phyloP scores from a whole-genome alignment of 768 basidiomycete genomes.

The Mrakia blollopis region DNA sequence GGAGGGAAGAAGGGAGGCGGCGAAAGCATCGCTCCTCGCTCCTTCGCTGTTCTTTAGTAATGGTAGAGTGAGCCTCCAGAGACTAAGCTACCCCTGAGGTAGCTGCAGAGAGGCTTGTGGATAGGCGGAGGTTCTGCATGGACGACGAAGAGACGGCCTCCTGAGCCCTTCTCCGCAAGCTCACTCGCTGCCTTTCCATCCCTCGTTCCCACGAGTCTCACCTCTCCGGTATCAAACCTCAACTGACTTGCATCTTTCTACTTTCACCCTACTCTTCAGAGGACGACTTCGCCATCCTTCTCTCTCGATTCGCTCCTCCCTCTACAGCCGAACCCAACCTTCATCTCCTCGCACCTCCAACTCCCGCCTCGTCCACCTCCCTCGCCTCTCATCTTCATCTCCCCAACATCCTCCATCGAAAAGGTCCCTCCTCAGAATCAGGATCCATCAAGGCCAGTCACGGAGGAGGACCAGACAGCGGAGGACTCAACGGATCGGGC shows the following conservation, averaged over 20 bases:
- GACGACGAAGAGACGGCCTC: not conserved
- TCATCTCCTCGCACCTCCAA: conserved; percentile 31
- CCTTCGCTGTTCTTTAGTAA: not conserved
- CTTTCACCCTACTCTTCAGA: conserved; percentile 47
- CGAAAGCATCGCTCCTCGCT: not conserved
- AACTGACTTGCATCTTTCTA: not conserved
- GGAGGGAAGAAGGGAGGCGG: not conserved
- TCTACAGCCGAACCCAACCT: conserved; percentile 38
- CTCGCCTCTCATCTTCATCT: conserved; percentile 59
- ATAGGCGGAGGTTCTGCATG: too few relatives aligned
- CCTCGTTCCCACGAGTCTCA: conserved; percentile 10
- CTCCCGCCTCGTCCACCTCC: conserved; percentile 34
- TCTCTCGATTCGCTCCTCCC: conserved; percentile 56
- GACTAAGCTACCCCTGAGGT: too few relatives aligned
- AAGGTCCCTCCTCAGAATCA: conserved; percentile 40
- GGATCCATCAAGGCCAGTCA: conserved; percentile 38
- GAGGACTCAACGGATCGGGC: conserved; percentile 43
- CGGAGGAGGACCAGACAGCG: conserved; percentile 35
- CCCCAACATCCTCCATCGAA: not conserved
- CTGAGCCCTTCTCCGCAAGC: not conserved
- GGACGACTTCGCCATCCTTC: conserved; percentile 81
- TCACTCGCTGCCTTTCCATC: not conserved
- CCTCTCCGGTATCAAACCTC: not conserved
- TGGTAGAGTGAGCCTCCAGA: not conserved
- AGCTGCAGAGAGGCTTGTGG: too few relatives aligned